Evolutionary conservation across 2,329 filamentous ascomycete genomes (phyloP).

Genomic region (Xylaria arbuscula): DNA sequence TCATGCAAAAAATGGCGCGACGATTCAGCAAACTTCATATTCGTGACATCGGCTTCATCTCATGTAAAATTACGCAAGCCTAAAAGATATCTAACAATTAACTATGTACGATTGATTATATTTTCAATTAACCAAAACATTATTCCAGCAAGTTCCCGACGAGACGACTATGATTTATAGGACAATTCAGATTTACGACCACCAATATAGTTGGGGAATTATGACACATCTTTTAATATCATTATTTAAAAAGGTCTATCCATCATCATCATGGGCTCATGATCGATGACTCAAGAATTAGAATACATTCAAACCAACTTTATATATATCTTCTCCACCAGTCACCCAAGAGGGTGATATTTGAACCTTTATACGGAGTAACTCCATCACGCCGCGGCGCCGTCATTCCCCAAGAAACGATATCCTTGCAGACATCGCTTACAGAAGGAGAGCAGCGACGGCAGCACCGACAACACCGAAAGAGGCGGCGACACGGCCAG

Average conservation of each 20-base stretch:
- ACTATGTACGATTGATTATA: no score
- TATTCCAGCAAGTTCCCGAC: no score
- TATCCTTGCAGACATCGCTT: constrained; percentile 26
- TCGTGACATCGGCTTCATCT: no score
- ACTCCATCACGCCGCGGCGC: constrained; percentile 38
- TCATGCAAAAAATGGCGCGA: no score
- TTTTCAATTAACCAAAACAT: no score
- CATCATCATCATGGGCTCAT: constrained; percentile 41
- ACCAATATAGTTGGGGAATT: no score
- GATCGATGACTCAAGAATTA: constrained; percentile 41
- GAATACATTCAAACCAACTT: constrained; percentile 41
- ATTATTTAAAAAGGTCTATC: constrained; percentile 41
- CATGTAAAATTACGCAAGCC: no score
- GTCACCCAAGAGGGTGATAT: constrained; percentile 29
- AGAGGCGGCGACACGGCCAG: constrained; percentile 36
- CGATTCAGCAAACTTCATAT: no score
- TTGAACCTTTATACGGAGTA: constrained; percentile 30
- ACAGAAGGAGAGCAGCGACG: constrained; percentile 37
- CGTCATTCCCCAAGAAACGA: constrained; percentile 29
- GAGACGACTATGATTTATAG: no score
- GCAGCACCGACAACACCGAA: constrained; percentile 39
- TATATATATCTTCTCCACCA: constrained; percentile 37
- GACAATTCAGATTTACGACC: no score
- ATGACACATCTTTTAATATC: constrained; percentile 39
- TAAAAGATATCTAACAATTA: no score